Evolutionary conservation across 768 basidiomycete species (phyloP).

Genomic region (Dentipellis sp.): DNA sequence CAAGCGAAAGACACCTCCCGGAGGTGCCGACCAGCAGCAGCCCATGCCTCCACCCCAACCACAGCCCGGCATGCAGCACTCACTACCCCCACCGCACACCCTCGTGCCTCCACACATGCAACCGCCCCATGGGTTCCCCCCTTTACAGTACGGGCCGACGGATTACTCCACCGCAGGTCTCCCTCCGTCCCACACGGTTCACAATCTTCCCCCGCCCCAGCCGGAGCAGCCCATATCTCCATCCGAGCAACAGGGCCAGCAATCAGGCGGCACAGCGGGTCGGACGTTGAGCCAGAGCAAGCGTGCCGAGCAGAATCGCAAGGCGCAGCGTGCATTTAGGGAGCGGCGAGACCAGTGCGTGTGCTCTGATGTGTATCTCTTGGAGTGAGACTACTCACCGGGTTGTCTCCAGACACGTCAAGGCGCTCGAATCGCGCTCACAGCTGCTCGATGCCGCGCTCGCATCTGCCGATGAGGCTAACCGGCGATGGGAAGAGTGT

Average conservation of each 20-base stretch:
- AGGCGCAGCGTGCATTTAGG: constrained; percentile 87
- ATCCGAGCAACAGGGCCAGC: constrained; percentile 10
- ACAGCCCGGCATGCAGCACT: constrained; percentile 21
- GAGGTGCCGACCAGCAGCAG: constrained; percentile 20
- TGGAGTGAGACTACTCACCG: background rate
- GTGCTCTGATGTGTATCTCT: constrained; percentile 1
- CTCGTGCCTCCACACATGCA: constrained; percentile 10
- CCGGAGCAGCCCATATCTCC: constrained; percentile 5
- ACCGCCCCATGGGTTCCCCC: constrained; percentile 20
- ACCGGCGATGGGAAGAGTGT: constrained; percentile 85
- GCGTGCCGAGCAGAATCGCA: constrained; percentile 90
- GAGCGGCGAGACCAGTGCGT: constrained; percentile 85
- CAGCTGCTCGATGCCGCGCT: constrained; percentile 80
- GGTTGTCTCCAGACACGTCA: constrained; percentile 55
- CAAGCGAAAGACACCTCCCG: constrained; percentile 64
- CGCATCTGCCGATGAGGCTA: constrained; percentile 81
- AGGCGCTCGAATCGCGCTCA: constrained; percentile 78
- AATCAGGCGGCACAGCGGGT: constrained; percentile 20
- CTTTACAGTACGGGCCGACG: constrained; percentile 23
- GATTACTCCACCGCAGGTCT: constrained; percentile 8
- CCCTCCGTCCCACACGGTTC: constrained; percentile 10
- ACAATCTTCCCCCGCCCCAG: constrained; percentile 2
- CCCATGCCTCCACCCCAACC: constrained; percentile 34
- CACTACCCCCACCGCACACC: constrained; percentile 20
- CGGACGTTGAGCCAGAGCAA: constrained; percentile 71